Evolutionary conservation across 495 filamentous ascomycete genomes (phyloP).

Genomic region (Evernia prunastri): DNA sequence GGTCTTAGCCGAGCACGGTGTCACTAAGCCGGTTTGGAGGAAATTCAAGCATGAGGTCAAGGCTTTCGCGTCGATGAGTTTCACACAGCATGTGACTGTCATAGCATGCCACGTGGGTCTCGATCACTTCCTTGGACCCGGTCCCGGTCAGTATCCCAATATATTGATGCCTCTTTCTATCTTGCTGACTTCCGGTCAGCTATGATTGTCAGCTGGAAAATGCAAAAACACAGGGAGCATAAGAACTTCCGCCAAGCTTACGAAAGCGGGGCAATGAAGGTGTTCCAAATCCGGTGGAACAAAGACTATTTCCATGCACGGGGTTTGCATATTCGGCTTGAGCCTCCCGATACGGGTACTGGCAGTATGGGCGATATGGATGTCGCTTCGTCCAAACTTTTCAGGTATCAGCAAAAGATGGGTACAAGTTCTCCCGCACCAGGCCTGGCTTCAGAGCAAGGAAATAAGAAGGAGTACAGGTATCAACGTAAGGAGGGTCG

Average conservation of each 20-base stretch:
- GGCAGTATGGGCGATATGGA: conserved; percentile 13
- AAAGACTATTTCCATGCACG: conserved; percentile 1
- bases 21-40: conserved; percentile 2
- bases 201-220: background rate
- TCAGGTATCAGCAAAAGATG: conserved; percentile 12
- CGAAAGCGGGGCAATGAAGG: background rate
- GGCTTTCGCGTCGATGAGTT: background rate
- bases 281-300: conserved; percentile 11
- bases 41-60: conserved; percentile 9
- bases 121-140: background rate
- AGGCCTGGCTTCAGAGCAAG: background rate
- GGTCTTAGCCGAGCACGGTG: background rate
- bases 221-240: conserved; percentile 1
- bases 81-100: background rate
- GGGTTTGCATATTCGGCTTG: conserved; percentile 9
- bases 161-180: background rate
- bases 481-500: conserved; percentile 11
- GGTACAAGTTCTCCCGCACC: background rate
- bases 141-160: background rate
- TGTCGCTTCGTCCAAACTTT: conserved; percentile 11
- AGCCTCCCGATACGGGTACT: background rate
- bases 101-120: background rate
- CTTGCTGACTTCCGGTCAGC: background rate
- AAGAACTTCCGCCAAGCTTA: conserved; percentile 8
- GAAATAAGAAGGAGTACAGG: conserved; percentile 10